Base-by-base conservation (phyloP, 371 early-diverging fungal species). In the Mortierella sp. region DNA sequence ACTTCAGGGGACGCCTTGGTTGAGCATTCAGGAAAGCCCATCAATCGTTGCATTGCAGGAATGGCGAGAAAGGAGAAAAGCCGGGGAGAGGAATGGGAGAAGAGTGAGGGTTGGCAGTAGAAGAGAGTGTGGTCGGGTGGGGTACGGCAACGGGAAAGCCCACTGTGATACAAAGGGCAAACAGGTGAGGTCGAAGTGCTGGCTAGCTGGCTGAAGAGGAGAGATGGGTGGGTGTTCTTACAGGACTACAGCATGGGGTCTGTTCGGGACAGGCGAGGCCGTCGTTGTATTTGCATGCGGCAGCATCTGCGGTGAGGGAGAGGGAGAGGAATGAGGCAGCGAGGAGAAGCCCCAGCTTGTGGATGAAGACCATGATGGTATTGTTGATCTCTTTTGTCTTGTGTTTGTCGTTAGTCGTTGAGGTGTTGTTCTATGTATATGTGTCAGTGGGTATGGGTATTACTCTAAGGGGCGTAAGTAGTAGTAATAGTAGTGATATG, bases 231-330 rank as follows among this genome's bases (percentile, higher is more conserved):
- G 31, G 45, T 16, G 50, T 26, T 22, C 76, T 83, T 83, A 83
- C 83, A 61, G 66, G 64, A 72, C 83, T 82, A 44, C 83, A 83
- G 65, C 83, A 83, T 45, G 83, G 83, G 0, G 69, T 69, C 26
- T 72, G 68, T 41, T 72, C 68, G 5, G 79, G 83, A 47, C 83
- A 83, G 29, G 83, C 61, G 14, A 75, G 70, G 0, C 83, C 83
- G 13, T 71, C 64, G 61, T 81, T 77, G 71, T 74, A 68, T 53
- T 67, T 81, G 71, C 81, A 81, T 14, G 70, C 76, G 9, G 68
- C 77, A 16, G 77, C 77, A 58, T 81, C 77, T 13, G 74, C 71
- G 22, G 68, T 19, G 55, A 58, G 65, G 45, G 64, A 45, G 16
- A 77, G 45, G 22, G 79, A 47, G 41, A 80, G 66, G 68, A 72